Percentiles rank a stretch among this genome's conserved stretches.
phyloP scores from a whole-genome alignment of 108 stramenopile species.

The Cyclotella atomus region DNA sequence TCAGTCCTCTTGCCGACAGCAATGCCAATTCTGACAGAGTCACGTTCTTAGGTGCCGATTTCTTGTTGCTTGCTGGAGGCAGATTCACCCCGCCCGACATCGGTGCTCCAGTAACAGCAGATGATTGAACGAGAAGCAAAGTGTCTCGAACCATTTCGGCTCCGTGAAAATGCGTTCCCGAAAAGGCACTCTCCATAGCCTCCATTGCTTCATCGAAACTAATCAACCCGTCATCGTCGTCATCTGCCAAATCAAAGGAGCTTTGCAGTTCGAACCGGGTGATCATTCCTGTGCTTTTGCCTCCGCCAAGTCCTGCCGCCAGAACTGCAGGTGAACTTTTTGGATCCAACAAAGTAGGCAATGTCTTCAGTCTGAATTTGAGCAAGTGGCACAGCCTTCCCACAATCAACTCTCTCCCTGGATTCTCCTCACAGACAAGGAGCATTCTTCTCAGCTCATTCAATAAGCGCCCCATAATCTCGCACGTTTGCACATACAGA shows the following conservation, averaged over 20 bases:
- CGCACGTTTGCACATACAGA: conserved; percentile 90
- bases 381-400: conserved; percentile 84
- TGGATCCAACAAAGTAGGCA: conserved; percentile 80
- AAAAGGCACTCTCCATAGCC: conserved; percentile 88
- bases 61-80: conserved; percentile 10
- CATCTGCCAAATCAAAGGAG: conserved; percentile 88
- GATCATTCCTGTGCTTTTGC: conserved; percentile 75
- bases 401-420: conserved; percentile 78
- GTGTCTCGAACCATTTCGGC: conserved; percentile 90
- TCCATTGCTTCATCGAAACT: conserved; percentile 90
- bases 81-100: background rate
- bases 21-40: conserved; percentile 83
- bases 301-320: conserved; percentile 45
- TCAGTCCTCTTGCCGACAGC: conserved; percentile 79
- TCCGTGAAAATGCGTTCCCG: conserved; percentile 86
- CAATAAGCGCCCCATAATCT: conserved; percentile 87
- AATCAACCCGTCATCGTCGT: conserved; percentile 87
- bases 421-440: conserved; percentile 49
- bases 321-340: conserved; percentile 73
- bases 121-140: conserved; percentile 57
- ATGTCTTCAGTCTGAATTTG: conserved; percentile 80
- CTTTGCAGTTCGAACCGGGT: conserved; percentile 74
- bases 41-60: conserved; percentile 66
- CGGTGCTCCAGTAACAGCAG: conserved; percentile 11
- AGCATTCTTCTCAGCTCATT: conserved; percentile 86